Base-by-base conservation (phyloP, 2,329 filamentous ascomycete species). In the Lasiodiplodia theobromae region DNA sequence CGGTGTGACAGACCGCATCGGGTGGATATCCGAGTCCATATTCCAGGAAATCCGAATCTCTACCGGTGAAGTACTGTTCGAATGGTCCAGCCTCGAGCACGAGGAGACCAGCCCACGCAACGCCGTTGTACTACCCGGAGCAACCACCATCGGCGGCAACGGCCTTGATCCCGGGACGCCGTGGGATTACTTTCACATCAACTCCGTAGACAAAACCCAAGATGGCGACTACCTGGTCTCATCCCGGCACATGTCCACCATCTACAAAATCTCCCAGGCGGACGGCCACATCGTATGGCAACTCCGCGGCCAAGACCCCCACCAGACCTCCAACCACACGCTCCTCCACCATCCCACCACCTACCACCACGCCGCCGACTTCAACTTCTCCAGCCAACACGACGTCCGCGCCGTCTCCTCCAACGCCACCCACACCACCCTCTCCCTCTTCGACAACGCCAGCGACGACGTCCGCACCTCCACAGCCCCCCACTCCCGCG, bases 381-480 rank as follows among this genome's bases (percentile, higher is more conserved):
- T 75, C 56, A 67, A 51, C 23, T 68, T 68, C n/a, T 63, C 66
- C 1, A 40, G 44, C 18, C 66, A 68, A 23, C 66, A 68, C 37
- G 28, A 68, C 31, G 66, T 44, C 28, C 18, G 57, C 2, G 18
- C 38, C 11, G 4, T 85, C 23, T 77, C 78, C 11, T 79, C 83
- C 66, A 80, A 84, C 54, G 75, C 74, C 3, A 79, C 82, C 1
- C 81, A 86, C 65, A 85, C 86, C 12, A 73, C 83, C 7, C 79
- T 88, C 68, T 85, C 84, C 4, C 78, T 88, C 58, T 88, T 84
- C 70, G 84, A 87, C 71, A 88, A 88, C 74, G 81, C 80, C 5
- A 70, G 75, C 25, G 76, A 75, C 34, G 76, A 68, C 28, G 25
- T 3, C 40, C 58, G 40, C 16, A 68, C 70, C 1, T 62, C 71